phyloP scores from a whole-genome alignment of 163 green algal genomes.

The Chlamydomonas reinhardtii region DNA sequence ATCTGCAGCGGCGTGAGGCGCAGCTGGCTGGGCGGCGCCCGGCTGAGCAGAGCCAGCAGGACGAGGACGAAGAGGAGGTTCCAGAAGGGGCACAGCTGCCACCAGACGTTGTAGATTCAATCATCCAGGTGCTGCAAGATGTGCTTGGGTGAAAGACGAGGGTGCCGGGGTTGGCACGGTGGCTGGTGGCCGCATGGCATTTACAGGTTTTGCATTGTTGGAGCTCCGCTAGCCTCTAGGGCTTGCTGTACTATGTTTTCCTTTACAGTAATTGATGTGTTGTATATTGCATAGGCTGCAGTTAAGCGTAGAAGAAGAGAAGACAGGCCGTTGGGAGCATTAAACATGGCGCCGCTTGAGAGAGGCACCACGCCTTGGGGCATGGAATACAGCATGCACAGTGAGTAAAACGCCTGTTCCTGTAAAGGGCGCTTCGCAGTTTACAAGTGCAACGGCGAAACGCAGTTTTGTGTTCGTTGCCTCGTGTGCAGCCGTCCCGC shows the following conservation, averaged over 20 bases:
- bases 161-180: no score
- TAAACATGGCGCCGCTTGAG: constrained; percentile 37
- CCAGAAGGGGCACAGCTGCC: not conserved
- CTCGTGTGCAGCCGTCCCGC: constrained; percentile 78
- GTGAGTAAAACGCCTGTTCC: constrained; percentile 57
- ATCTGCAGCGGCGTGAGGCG: no score
- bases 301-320: no score
- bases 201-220: no score
- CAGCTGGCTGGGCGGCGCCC: no score
- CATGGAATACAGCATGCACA: constrained; percentile 88
- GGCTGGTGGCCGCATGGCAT: no score
- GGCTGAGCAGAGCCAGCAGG: no score
- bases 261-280: no score
- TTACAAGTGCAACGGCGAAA: not conserved
- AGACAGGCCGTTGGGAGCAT: not conserved
- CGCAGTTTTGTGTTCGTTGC: not conserved
- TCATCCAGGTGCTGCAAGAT: constrained; percentile 40
- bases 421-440: no score
- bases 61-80: not conserved
- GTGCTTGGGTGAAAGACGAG: not conserved
- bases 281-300: no score
- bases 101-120: not conserved
- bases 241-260: no score
- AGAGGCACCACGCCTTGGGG: constrained; percentile 52
- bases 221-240: no score